Evolutionary conservation across 768 basidiomycete genomes (phyloP), one percentile per base, ranked within the genome.

Genomic region (Trametes sanguinea): DNA sequence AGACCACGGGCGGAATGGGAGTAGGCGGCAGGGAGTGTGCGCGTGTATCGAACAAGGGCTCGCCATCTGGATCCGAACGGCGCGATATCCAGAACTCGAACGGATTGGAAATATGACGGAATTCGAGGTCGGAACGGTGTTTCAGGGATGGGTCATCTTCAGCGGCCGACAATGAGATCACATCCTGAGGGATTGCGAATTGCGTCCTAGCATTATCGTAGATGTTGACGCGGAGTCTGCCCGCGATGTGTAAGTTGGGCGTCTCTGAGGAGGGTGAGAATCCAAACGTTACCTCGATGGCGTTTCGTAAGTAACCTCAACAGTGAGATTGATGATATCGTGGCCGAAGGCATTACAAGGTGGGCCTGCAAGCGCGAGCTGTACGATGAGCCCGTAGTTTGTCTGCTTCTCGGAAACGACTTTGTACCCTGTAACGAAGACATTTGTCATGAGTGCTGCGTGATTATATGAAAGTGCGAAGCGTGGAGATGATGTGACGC

Each of bases 81-180:
- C 89, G 83, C 1, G 88, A 89, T 64, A 92, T 85, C 89, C 89
- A 92, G 70, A 92, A 92, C 2, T 86, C 84, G 69, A 92, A 92
- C 0, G 91, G 90, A 0, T 77, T 76, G 1, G 79, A 6, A 1
- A 85, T 78, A 61, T 85, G 84, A 69, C 90, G 86, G 76, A 92
- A 92, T 4, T 85, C 75, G 9, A 92, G 77, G 67, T 92, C 89
- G 0, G 86, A 86, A 0, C 71, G 75, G 11, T 74, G 57, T 40
- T 69, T 74, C 30, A 59, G 32, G 6, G 52, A 30, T n/a, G 57
- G 22, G 42, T 58, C 52, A 30, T 48, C 47, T 56, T 77, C 75
- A 0, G 76, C 75, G 11, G 67, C 63, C 0, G 69, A 71, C 1
- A 77, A 62, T 33, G 75, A 62, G 37, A 88, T 74, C 55, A 81